A percentile compares a stretch with the other conserved stretches of the same genome.
These are phyloP conservation scores for Protomyces macrosporus DNA, from an alignment of 1,139 yeast genomes.

Conservation along the genomic window DNA sequence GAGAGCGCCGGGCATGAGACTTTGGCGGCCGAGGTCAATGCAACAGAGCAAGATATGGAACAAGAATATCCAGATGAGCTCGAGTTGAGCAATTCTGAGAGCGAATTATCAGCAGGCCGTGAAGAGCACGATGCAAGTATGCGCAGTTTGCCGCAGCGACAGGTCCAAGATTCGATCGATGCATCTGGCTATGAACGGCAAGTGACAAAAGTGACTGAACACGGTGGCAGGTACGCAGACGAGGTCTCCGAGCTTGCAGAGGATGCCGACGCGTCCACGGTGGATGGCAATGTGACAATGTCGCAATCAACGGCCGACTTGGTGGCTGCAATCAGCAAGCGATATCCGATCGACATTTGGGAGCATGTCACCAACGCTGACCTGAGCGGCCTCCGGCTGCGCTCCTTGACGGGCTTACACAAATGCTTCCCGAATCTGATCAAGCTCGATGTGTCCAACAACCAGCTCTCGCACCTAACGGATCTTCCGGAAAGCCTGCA, in stretches of 20 bases:
- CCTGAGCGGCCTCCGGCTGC: slow-evolving; percentile 36
- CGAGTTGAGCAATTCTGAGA: slow-evolving; percentile 2
- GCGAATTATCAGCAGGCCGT: neutral
- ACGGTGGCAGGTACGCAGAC: neutral
- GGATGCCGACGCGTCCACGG: neutral
- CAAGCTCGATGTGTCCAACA: slow-evolving; percentile 38
- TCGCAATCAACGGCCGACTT: slow-evolving; percentile 10
- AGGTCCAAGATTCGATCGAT: neutral
- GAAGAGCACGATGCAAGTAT: neutral
- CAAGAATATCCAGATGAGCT: slow-evolving; percentile 11
- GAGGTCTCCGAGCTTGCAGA: neutral
- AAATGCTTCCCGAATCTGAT: slow-evolving; percentile 41
- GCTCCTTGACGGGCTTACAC: slow-evolving; percentile 38
- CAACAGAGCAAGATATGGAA: neutral
- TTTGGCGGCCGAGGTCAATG: neutral
- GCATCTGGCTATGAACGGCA: neutral
- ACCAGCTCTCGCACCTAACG: slow-evolving; percentile 38
- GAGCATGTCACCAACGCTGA: slow-evolving; percentile 38
- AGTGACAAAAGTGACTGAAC: neutral
- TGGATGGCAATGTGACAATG: slow-evolving; percentile 9
- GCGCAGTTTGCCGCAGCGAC: neutral
- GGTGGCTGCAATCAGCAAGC: slow-evolving; percentile 11
- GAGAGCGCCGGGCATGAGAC: neutral
- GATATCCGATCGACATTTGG: slow-evolving; percentile 35
- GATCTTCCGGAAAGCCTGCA: slow-evolving; percentile 40